Evolutionary conservation across 164 flowering plant genomes (phyloP).

Genomic region (Dillenia suffruticosa): DNA sequence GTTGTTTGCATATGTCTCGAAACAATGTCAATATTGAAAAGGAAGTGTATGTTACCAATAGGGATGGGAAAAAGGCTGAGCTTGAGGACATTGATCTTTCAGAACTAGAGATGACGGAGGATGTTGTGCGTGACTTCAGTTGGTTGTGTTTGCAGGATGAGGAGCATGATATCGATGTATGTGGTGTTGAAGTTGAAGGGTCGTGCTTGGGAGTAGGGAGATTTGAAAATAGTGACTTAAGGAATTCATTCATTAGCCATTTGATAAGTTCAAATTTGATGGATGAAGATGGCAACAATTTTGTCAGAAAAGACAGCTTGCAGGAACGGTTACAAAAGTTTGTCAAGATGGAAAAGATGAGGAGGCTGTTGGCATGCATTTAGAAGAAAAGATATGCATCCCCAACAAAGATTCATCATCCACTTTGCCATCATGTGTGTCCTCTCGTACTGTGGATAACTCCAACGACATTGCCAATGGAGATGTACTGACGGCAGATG

Average conservation of each 20-base stretch:
- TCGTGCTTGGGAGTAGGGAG: slow-evolving; percentile 2
- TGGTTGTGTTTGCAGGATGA: slow-evolving; percentile 5
- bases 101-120: neutral
- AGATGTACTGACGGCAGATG: slow-evolving; percentile 14
- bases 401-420: slow-evolving; percentile 11
- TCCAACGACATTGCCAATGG: slow-evolving; percentile 9
- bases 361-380: slow-evolving; percentile 3
- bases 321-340: neutral
- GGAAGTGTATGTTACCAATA: neutral
- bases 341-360: slow-evolving; percentile 15
- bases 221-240: neutral
- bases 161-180: slow-evolving; percentile 3
- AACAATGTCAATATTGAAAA: neutral
- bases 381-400: slow-evolving; percentile 16
- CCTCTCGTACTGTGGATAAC: slow-evolving; percentile 6
- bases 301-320: neutral
- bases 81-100: neutral
- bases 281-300: slow-evolving; percentile 6
- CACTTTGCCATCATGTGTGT: slow-evolving; percentile 17
- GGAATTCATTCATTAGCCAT: slow-evolving; percentile 6
- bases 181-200: slow-evolving; percentile 4
- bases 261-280: neutral
- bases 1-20: neutral
- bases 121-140: neutral
- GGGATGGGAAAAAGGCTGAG: slow-evolving; percentile 6